Percentiles rank a stretch among this genome's conserved stretches.
Conservation (phyloP, 495 filamentous ascomycete genomes). For the Xylaria intraflava region DNA sequence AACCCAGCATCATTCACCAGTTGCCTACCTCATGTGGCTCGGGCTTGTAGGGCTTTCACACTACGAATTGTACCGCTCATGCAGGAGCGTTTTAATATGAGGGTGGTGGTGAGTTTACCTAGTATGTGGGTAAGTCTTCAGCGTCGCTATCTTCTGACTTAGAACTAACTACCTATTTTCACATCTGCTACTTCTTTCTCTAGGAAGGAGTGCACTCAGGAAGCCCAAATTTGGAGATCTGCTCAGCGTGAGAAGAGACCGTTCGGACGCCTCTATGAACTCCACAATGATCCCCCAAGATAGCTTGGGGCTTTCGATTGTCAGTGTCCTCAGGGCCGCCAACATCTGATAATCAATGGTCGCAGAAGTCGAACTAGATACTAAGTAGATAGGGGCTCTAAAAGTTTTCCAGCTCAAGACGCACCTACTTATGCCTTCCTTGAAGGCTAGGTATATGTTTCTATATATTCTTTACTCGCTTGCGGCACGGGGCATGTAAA, state of each 20-base stretch:
- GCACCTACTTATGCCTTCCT: too few species aligned
- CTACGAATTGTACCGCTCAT: too few species aligned
- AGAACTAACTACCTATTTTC: too few species aligned
- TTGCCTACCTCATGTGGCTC: too few species aligned
- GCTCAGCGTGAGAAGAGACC: conserved; percentile 6
- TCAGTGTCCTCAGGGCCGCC: background rate
- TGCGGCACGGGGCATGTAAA: background rate
- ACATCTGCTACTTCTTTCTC: background rate
- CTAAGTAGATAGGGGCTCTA: too few species aligned
- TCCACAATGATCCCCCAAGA: background rate
- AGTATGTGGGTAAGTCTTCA: too few species aligned
- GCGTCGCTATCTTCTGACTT: too few species aligned
- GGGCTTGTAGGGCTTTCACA: too few species aligned
- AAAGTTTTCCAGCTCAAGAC: too few species aligned
- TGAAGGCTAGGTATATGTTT: background rate
- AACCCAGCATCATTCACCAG: too few species aligned
- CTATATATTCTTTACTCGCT: background rate
- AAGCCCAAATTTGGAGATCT: background rate
- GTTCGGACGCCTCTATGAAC: background rate
- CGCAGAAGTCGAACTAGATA: conserved; percentile 4
- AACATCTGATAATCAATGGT: conserved; percentile 9
- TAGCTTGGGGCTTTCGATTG: background rate
- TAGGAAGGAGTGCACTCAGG: background rate
- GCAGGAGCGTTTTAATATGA: too few species aligned
- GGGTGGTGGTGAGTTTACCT: too few species aligned